These are phyloP conservation scores for Dissophora globulifera DNA, from an alignment of 192 early-diverging fungal genomes.

Conservation along the genomic window DNA sequence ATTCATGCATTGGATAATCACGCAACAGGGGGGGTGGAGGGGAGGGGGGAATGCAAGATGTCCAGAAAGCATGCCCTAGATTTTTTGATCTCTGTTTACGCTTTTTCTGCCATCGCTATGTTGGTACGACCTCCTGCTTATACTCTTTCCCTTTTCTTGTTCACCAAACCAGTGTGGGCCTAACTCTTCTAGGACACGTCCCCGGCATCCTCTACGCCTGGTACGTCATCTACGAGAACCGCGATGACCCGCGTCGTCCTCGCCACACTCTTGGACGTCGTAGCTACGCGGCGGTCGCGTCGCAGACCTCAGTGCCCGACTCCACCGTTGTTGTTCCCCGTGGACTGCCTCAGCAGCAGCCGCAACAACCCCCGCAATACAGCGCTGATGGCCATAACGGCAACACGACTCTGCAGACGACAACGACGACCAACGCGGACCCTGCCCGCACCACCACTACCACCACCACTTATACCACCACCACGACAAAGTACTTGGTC, in stretches of 20 bases:
- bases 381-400: too few relatives aligned
- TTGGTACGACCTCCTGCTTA: too few relatives aligned
- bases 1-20: too few relatives aligned
- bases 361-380: background rate
- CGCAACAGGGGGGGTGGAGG: too few relatives aligned
- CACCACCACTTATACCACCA: slow-evolving; percentile 10
- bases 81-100: too few relatives aligned
- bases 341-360: background rate
- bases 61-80: too few relatives aligned
- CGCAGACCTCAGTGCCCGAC: too few relatives aligned
- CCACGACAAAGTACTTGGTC: slow-evolving; percentile 7
- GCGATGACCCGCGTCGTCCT: slow-evolving; percentile 17
- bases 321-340: too few relatives aligned
- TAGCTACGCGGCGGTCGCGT: slow-evolving; percentile 2
- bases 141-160: slow-evolving; percentile 8
- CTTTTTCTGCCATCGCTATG: too few relatives aligned
- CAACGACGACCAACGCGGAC: background rate
- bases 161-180: slow-evolving; percentile 9
- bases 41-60: too few relatives aligned
- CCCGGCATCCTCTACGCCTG: slow-evolving; percentile 40
- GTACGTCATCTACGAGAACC: slow-evolving; percentile 44
- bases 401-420: background rate
- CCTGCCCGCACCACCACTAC: slow-evolving; percentile 2
- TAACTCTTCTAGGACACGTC: slow-evolving; percentile 34
- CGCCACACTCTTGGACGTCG: slow-evolving; percentile 2